A percentile compares a stretch with the other conserved stretches of the same genome.
Conservation (phyloP, 345 rosid genomes). For the Arabis alpina region DNA sequence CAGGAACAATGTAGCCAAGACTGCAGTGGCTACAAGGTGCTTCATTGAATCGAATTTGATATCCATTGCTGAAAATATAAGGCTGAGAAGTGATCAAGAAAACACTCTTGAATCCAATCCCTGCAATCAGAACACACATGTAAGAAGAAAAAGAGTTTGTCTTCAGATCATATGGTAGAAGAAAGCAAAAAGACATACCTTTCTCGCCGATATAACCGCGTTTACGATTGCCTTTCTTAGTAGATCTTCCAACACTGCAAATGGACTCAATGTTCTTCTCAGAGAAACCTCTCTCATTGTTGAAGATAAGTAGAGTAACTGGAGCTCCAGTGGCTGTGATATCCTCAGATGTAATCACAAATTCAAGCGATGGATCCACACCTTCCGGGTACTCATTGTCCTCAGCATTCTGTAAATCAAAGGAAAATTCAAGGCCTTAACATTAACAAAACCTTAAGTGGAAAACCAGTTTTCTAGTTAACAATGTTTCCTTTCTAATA, state of each 20-base stretch:
- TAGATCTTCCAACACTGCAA: slow-evolving; percentile 68
- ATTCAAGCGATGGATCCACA: slow-evolving; percentile 75
- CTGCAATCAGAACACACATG: slow-evolving; percentile 40
- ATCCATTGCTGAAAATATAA: slow-evolving; percentile 69
- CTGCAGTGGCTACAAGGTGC: slow-evolving; percentile 64
- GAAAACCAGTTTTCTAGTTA: background rate
- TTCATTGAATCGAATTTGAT: slow-evolving; percentile 65
- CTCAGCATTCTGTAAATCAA: slow-evolving; percentile 62
- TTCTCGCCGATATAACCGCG: slow-evolving; percentile 81
- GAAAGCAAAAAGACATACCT: slow-evolving; percentile 45
- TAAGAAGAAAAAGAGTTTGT: background rate
- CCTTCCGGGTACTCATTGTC: slow-evolving; percentile 69
- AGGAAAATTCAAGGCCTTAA: background rate
- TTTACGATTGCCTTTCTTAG: slow-evolving; percentile 69
- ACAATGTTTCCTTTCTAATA: background rate
- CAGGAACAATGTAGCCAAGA: slow-evolving; percentile 77
- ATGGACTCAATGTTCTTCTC: slow-evolving; percentile 64
- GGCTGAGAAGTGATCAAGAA: slow-evolving; percentile 63
- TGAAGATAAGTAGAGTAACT: slow-evolving; percentile 66
- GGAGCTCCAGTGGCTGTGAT: slow-evolving; percentile 72
- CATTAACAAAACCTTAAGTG: background rate
- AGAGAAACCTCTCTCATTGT: slow-evolving; percentile 73
- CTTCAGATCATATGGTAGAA: background rate
- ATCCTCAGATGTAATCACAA: slow-evolving; percentile 68
- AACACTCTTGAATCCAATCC: slow-evolving; percentile 77